These are phyloP conservation scores for Actinidia arguta DNA, from an alignment of 179 eudicot species.

Conservation along the genomic window DNA sequence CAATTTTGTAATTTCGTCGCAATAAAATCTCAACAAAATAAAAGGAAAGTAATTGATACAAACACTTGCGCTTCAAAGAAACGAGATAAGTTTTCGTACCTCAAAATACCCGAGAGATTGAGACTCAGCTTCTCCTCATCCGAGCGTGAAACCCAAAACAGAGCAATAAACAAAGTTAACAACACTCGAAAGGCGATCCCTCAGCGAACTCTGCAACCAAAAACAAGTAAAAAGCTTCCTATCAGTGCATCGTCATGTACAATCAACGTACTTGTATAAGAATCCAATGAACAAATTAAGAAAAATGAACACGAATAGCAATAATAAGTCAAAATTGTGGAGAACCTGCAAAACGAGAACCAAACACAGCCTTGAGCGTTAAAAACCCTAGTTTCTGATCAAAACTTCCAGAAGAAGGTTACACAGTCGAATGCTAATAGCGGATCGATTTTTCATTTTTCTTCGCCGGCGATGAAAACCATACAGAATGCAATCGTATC, in stretches of 20 bases:
- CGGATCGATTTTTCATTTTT: not conserved
- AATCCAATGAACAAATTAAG: not conserved
- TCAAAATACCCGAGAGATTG: not conserved
- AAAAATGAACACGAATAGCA: not conserved
- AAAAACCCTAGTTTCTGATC: not conserved
- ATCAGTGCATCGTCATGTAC: not conserved
- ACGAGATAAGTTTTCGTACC: not conserved
- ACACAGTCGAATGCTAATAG: not conserved
- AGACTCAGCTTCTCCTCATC: slow-evolving; percentile 8
- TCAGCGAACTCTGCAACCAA: slow-evolving; percentile 8
- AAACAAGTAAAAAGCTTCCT: not conserved
- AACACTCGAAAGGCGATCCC: not conserved
- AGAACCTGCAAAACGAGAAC: not conserved
- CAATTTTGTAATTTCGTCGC: no score
- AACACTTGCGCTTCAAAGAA: not conserved
- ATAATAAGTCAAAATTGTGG: not conserved
- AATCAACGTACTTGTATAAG: not conserved
- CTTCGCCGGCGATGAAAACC: not conserved
- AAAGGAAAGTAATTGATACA: no score
- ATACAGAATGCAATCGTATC: not conserved
- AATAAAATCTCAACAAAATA: no score
- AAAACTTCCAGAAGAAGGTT: not conserved
- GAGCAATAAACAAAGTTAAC: not conserved
- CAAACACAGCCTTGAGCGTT: not conserved
- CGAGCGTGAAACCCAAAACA: slow-evolving; percentile 7